Conservation (phyloP, 2,329 filamentous ascomycete genomes). For the Penicillium concentricum region DNA sequence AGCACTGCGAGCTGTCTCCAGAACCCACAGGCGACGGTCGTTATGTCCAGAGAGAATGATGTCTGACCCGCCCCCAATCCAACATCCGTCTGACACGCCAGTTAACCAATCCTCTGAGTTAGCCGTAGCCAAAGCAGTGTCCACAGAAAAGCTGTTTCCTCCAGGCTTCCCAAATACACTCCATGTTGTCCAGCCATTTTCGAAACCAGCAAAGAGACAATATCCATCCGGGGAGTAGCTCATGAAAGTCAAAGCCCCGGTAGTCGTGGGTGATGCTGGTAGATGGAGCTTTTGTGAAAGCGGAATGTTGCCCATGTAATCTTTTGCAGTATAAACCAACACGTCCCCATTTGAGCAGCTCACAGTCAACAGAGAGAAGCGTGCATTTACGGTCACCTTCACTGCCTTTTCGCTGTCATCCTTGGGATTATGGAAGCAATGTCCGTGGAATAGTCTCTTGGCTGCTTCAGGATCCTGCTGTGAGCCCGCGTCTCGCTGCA, state of each 20-base stretch:
- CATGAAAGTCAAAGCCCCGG: constrained; percentile 71
- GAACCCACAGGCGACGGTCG: constrained; percentile 76
- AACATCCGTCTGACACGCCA: constrained; percentile 73
- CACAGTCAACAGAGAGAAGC: constrained; percentile 89
- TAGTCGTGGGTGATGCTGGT: constrained; percentile 64
- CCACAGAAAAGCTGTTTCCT: constrained; percentile 76
- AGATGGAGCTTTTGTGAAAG: constrained; percentile 75
- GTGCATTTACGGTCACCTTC: constrained; percentile 82
- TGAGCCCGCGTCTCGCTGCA: constrained; percentile 63
- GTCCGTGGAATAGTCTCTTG: constrained; percentile 77
- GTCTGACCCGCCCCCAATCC: constrained; percentile 86
- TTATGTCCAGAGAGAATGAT: constrained; percentile 70
- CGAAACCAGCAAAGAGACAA: constrained; percentile 89
- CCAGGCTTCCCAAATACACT: constrained; percentile 93
- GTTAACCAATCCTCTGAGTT: constrained; percentile 84
- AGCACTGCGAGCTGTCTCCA: constrained; percentile 94
- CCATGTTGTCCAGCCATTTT: constrained; percentile 93
- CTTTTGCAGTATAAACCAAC: constrained; percentile 85
- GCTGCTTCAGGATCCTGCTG: constrained; percentile 47
- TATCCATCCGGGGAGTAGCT: constrained; percentile 94
- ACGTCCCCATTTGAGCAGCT: constrained; percentile 78
- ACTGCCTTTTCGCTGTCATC: constrained; percentile 61
- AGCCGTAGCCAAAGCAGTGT: constrained; percentile 60
- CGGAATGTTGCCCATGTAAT: constrained; percentile 91
- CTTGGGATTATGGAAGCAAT: constrained; percentile 81